phyloP scores from a whole-genome alignment of 2,329 filamentous ascomycete genomes.

The Stachybotrys echinatus region DNA sequence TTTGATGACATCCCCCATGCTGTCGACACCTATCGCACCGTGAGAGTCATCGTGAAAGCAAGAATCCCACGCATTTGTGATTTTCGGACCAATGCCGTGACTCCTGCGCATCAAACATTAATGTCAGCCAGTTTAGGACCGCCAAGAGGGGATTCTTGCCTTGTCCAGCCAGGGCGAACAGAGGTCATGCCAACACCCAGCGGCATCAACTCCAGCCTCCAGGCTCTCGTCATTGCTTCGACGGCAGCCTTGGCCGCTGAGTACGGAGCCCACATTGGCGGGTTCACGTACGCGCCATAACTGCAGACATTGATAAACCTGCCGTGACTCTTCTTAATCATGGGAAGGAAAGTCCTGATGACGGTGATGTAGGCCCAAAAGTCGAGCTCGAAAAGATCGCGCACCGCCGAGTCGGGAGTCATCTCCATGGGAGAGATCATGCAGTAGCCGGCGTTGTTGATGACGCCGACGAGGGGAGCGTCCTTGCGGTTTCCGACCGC shows the following conservation, averaged over 20 bases:
- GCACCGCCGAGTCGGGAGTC: background rate
- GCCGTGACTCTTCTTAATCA: background rate
- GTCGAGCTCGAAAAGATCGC: conserved; percentile 1
- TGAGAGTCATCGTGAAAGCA: background rate
- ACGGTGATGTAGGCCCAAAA: conserved; percentile 1
- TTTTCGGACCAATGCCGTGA: background rate
- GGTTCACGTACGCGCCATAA: conserved; percentile 1
- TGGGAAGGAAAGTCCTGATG: background rate
- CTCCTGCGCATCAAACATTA: background rate
- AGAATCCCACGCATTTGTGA: background rate
- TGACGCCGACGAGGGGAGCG: background rate
- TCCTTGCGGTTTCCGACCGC: background rate
- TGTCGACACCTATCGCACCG: background rate
- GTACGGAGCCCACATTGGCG: background rate
- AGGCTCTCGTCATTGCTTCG: conserved; percentile 1
- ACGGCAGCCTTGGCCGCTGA: conserved; percentile 1
- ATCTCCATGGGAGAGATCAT: conserved; percentile 1
- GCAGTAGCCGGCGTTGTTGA: conserved; percentile 1
- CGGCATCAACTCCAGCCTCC: background rate
- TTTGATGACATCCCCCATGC: background rate
- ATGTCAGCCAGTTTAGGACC: no score
- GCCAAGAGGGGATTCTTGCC: background rate
- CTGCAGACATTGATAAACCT: conserved; percentile 1
- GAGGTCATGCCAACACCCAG: conserved; percentile 1
- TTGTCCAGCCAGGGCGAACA: background rate